phyloP scores from a whole-genome alignment of 192 early-diverging fungal species.

The Entomortierella lignicola region DNA sequence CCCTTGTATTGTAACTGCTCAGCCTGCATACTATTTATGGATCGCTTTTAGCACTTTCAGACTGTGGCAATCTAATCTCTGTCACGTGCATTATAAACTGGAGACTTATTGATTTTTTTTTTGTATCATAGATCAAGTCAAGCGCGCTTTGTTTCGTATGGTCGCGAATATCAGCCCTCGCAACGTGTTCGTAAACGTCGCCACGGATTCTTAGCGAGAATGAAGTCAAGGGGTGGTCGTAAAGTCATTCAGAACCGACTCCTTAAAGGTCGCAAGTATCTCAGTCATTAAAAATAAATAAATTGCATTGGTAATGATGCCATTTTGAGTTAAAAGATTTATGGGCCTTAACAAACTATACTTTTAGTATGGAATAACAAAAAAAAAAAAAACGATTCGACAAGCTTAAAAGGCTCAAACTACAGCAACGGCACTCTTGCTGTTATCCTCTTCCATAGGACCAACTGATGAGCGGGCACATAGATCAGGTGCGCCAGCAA shows the following conservation, averaged over 20 bases:
- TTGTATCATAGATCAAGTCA: conserved; percentile 55
- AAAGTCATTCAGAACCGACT: conserved; percentile 78
- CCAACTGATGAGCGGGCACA: conserved; percentile 28
- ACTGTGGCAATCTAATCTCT: neutral
- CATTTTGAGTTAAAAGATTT: conserved; percentile 61
- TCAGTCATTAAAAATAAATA: conserved; percentile 75
- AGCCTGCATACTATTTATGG: too few relatives aligned
- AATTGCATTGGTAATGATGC: neutral
- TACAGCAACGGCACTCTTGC: conserved; percentile 31
- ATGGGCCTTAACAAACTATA: neutral
- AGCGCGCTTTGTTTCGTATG: conserved; percentile 84
- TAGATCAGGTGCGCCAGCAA: conserved; percentile 8
- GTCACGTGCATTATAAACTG: neutral
- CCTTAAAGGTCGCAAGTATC: conserved; percentile 88
- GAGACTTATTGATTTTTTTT: neutral
- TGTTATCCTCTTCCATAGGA: conserved; percentile 38
- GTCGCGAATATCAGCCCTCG: conserved; percentile 94
- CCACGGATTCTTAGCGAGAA: conserved; percentile 89
- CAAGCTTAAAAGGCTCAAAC: too few relatives aligned
- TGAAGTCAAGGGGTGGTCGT: conserved; percentile 83
- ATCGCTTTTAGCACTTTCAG: neutral
- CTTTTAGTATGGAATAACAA: neutral
- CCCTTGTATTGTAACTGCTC: too few relatives aligned
- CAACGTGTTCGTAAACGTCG: conserved; percentile 90
- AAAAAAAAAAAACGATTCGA: neutral